Base-by-base conservation (phyloP, 306 rosid species). In the Oemleria cerasiformis region DNA sequence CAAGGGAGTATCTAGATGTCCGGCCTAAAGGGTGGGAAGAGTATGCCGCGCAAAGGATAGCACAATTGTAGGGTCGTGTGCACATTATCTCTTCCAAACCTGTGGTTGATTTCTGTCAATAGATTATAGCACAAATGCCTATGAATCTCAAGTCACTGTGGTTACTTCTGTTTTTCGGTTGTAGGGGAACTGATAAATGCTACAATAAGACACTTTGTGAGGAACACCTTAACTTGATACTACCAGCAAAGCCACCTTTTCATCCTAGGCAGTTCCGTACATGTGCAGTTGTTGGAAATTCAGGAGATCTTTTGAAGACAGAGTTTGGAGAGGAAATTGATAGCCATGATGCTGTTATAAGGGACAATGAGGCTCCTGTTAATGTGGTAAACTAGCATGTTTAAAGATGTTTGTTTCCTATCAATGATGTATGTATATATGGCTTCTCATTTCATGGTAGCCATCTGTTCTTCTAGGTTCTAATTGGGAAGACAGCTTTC, bases 281-380 rank as follows among this genome's bases (percentile, higher is more conserved):
- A 1, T 94, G 97, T 81, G 98, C 98, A 55, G 98, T 94, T 85
- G 98, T 94, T 71, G 98, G 98, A 70, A 94, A 94, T 76, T 91
- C 98, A 16, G 98, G 98, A 64, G 98, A 94, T 82, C 98, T 94
- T 81, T 83, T 94, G 70, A 89, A 87, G 78, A 94, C 92, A 0
- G 78, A 84, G 71, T 94, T 87, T 72, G 98, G 98, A 40, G 9
- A 86, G 77, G 98, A 93, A 78, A 91, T 93, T 80, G 98, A 93
- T 73, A 64, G 88, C 57, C 98, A 93, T 47, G 97, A 91, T 79
- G 97, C 92, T 73, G 94, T 93, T 71, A 82, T 93, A 72, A 90
- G 98, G 64, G 98, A 93, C 75, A 93, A 93, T 53, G 98, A 93
- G 84, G 98, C 98, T 77, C 98, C 98, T 59, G 97, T 93, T 80